These are phyloP conservation scores for Thuja plicata DNA, from an alignment of 83 land plant species.

Conservation along the genomic window DNA sequence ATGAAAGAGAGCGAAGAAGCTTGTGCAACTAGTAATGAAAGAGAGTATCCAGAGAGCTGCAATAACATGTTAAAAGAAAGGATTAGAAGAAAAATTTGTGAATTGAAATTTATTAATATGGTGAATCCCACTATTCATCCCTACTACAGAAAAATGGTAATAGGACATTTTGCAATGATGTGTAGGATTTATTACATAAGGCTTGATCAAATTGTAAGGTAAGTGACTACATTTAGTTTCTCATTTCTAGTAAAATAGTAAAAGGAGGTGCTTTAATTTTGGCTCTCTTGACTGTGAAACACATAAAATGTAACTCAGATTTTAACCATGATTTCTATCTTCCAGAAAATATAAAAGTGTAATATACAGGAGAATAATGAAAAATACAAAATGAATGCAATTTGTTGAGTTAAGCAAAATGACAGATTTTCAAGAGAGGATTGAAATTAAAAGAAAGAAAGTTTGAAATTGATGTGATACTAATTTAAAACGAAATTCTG, in stretches of 20 bases:
- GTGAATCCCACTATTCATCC: neutral
- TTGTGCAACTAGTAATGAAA: constrained; percentile 40
- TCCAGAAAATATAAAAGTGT: neutral
- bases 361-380: neutral
- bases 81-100: neutral
- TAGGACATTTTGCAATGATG: neutral
- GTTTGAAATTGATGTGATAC: too few relatives aligned
- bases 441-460: too few relatives aligned
- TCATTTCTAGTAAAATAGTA: neutral
- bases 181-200: neutral
- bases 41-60: constrained; percentile 58
- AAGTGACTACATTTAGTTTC: neutral
- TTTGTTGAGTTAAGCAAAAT: neutral
- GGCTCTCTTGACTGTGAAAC: neutral
- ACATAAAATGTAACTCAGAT: neutral
- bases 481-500: neutral
- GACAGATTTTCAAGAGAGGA: neutral
- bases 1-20: constrained; percentile 59
- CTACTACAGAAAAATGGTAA: neutral
- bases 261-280: neutral
- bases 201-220: neutral
- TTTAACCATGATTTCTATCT: neutral
- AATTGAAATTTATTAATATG: neutral
- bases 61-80: constrained; percentile 29
- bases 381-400: neutral